A percentile compares a stretch with the other conserved stretches of the same genome.
phyloP scores from a whole-genome alignment of 2,329 filamentous ascomycete species.

The Pseudogymnoascus sp. region DNA sequence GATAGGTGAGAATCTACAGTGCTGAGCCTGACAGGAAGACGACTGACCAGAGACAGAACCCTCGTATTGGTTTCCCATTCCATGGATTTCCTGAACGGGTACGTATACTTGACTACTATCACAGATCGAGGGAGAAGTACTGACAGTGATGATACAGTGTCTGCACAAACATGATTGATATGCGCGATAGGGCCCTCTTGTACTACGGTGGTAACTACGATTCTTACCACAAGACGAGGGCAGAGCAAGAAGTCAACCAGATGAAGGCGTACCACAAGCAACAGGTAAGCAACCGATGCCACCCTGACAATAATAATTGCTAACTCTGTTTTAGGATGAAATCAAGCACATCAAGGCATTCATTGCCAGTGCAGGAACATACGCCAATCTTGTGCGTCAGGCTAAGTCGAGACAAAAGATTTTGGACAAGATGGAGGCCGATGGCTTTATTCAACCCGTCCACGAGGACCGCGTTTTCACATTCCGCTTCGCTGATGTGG shows the following conservation, averaged over 20 bases:
- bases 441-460: constrained; percentile 94
- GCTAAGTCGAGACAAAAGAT: constrained; percentile 99
- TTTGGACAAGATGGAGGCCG: constrained; percentile 99
- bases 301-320: neutral
- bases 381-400: constrained; percentile 97
- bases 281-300: constrained; percentile 37
- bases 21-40: neutral
- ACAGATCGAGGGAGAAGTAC: neutral
- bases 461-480: constrained; percentile 79
- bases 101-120: neutral
- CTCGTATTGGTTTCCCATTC: constrained; percentile 95
- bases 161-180: constrained; percentile 97
- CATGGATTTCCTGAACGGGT: constrained; percentile 91
- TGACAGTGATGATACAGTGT: constrained; percentile 43
- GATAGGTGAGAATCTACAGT: constrained; percentile 36
- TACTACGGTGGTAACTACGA: constrained; percentile 99
- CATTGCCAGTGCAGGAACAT: constrained; percentile 98
- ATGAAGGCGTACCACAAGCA: constrained; percentile 99
- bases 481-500: constrained; percentile 96
- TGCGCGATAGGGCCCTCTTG: constrained; percentile 77
- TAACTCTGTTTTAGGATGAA: constrained; percentile 51
- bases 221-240: constrained; percentile 87
- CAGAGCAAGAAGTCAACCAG: constrained; percentile 94
- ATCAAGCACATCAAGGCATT: constrained; percentile 99
- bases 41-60: constrained; percentile 46